phyloP scores from a whole-genome alignment of 176 grass and related monocot genomes.

The Elymus sibiricus region DNA sequence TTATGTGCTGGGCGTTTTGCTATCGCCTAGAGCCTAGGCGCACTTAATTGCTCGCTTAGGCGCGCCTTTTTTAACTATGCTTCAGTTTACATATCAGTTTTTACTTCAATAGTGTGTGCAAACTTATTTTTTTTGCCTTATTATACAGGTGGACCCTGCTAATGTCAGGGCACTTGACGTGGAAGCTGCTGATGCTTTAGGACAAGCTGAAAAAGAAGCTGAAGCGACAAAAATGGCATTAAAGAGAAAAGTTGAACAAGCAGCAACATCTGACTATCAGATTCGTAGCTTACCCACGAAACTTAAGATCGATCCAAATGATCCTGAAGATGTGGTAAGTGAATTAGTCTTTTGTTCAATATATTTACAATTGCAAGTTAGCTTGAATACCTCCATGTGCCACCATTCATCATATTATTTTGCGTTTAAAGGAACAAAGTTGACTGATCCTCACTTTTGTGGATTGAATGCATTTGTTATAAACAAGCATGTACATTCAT shows the following conservation, averaged over 20 bases:
- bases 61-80: too few relatives aligned
- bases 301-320: constrained; percentile 89
- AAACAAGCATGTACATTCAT: neutral
- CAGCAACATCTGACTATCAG: constrained; percentile 83
- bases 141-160: constrained; percentile 77
- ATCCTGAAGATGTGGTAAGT: constrained; percentile 92
- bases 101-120: neutral
- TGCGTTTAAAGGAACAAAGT: neutral
- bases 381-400: constrained; percentile 10
- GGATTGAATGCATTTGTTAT: constrained; percentile 4
- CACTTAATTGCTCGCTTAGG: too few relatives aligned
- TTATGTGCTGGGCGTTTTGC: too few relatives aligned
- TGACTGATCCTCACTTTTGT: neutral
- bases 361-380: neutral
- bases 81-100: neutral
- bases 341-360: neutral
- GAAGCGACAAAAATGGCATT: constrained; percentile 82
- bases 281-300: constrained; percentile 69
- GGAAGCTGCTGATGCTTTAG: constrained; percentile 63
- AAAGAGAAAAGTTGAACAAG: constrained; percentile 95
- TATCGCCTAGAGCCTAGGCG: too few relatives aligned
- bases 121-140: constrained; percentile 14
- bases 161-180: constrained; percentile 73
- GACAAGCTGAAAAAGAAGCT: constrained; percentile 85
- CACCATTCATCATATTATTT: neutral